Percentiles rank a stretch among this genome's conserved stretches.
phyloP scores from a whole-genome alignment of 768 basidiomycete genomes.

The Dictyophora rubrovolvata region DNA sequence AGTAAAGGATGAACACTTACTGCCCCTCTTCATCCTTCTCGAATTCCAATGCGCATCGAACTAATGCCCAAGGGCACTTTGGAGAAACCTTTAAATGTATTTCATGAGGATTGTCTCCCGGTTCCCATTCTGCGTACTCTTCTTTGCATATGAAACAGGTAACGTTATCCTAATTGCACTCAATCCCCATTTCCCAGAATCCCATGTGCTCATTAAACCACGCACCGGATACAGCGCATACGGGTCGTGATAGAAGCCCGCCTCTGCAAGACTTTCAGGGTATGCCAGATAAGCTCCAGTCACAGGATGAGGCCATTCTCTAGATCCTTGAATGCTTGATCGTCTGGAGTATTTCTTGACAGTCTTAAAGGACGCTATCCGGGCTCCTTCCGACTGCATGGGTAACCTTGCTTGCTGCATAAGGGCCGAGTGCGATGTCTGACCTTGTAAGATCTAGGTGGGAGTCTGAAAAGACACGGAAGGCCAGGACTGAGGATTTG shows the following conservation, averaged over 20 bases:
- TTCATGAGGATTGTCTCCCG: conserved; percentile 73
- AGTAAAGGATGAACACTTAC: conserved; percentile 30
- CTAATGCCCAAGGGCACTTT: conserved; percentile 73
- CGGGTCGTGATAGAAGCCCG: conserved; percentile 82
- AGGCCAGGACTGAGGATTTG: neutral
- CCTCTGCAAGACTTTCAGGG: conserved; percentile 67
- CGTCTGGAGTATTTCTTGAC: conserved; percentile 8
- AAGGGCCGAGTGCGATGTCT: too few species aligned
- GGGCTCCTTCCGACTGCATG: conserved; percentile 8
- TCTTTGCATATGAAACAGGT: conserved; percentile 80
- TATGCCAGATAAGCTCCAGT: conserved; percentile 46
- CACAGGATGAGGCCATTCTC: conserved; percentile 61
- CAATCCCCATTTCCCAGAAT: neutral
- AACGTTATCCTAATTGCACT: conserved; percentile 59
- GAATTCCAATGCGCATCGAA: conserved; percentile 56
- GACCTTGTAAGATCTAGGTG: too few species aligned
- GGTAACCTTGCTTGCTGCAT: neutral
- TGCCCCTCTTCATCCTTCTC: conserved; percentile 49
- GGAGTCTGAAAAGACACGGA: neutral
- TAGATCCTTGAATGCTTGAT: conserved; percentile 9
- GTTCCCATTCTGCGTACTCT: conserved; percentile 76
- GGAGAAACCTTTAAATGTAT: conserved; percentile 42
- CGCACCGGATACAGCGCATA: conserved; percentile 23
- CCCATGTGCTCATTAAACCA: neutral
- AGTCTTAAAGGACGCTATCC: conserved; percentile 6